phyloP scores from a whole-genome alignment of 768 basidiomycete genomes.

The Multifurca ochricompacta region DNA sequence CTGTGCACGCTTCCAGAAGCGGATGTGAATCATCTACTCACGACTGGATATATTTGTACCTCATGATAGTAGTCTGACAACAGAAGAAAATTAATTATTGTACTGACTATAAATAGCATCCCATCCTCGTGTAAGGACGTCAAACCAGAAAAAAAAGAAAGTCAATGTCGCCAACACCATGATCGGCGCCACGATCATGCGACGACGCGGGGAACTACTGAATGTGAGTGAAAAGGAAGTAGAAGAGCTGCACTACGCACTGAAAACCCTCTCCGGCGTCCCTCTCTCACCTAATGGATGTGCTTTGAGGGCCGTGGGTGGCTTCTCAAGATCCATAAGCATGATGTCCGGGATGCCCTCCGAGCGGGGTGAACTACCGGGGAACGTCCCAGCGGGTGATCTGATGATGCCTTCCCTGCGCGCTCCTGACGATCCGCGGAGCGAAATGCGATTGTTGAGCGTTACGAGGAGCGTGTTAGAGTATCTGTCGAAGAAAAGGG shows the following conservation, averaged over 20 bases:
- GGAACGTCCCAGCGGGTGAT: background rate
- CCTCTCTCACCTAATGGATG: background rate
- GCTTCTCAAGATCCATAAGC: background rate
- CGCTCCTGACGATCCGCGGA: background rate
- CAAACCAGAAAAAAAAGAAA: too few species aligned
- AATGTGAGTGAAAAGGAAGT: background rate
- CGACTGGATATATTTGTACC: too few species aligned
- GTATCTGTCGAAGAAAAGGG: background rate
- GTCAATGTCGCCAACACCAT: too few species aligned
- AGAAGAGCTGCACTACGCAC: background rate
- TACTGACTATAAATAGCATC: too few species aligned
- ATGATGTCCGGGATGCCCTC: background rate
- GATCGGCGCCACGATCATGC: background rate
- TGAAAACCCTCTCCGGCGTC: background rate
- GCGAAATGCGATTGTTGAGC: constrained; percentile 8
- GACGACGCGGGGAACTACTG: background rate
- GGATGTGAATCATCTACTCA: too few species aligned
- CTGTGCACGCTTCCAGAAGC: too few species aligned
- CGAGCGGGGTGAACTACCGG: background rate
- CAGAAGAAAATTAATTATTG: too few species aligned
- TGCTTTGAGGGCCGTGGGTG: background rate
- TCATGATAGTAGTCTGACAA: too few species aligned
- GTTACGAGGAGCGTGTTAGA: constrained; percentile 8
- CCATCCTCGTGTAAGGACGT: too few species aligned
- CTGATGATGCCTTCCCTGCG: background rate